Base-by-base conservation (phyloP, 2,329 filamentous ascomycete genomes). In the Penicillium digitatum region DNA sequence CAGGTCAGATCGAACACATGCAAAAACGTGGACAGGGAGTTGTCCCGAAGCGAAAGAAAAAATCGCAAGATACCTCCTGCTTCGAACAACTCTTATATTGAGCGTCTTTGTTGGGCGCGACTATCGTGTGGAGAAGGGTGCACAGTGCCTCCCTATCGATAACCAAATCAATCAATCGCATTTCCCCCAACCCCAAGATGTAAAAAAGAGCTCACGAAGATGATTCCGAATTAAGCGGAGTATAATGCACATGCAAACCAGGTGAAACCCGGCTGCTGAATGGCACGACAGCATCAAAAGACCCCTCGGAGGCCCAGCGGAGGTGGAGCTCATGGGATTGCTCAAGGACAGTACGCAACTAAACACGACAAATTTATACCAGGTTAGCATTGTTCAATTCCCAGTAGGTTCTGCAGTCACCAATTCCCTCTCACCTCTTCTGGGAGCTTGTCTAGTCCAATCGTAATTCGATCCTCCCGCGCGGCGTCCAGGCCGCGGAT, bases 221-320 rank as follows among this genome's bases (percentile, higher is more conserved):
- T 6, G 61, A 69, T 26, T 72, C 68, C 31, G 74, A 69, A 6
- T 72, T 70, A 20, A 57, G 43, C 0, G 88, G 87, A 0, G 87
- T 88, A 69, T 87, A 91, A 65, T 88, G 88, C 26, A 91, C 78
- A 76, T 96, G 91, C 22, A 97, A 76, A 3, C 93, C 93, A 0
- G 92, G 86, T 2, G 90, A 85, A 14, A 91, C 73, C 55, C 88
- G 83, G 48, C 90, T 90, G 40, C 83, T 78, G 65, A 94, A 87
- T 1, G 92, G 92, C 37, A 86, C 80, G 42, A 87, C 76, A 1
- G 82, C 77, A 37, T 82, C 76, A 69, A 86, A 87, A 1, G 79
- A 66, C 7, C 68, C 65, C 2, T 83, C 76, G 14, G 85, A 83
- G n/a, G 83, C 81, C 89, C 91, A 96, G 69, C 88, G 84, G 55